These are phyloP conservation scores for Epichloe amarillans DNA, from an alignment of 2,329 filamentous ascomycete species.

Conservation along the genomic window DNA sequence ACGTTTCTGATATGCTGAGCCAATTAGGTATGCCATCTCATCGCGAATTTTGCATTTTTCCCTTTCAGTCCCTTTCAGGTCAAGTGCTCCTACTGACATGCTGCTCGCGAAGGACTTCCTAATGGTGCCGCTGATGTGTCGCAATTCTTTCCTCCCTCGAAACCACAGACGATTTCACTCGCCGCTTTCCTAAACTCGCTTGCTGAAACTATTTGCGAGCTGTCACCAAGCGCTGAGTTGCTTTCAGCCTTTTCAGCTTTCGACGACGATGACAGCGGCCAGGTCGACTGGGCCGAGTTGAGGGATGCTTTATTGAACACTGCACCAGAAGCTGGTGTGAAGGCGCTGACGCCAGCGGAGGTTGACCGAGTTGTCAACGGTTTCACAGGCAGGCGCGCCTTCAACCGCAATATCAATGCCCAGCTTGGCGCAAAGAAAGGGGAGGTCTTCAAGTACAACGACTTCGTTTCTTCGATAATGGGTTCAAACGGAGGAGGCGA, in stretches of 20 bases:
- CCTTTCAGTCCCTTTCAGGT: not conserved
- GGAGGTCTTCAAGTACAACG: slow-evolving; percentile 86
- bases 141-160: slow-evolving; percentile 66
- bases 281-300: slow-evolving; percentile 73
- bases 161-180: slow-evolving; percentile 62
- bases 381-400: slow-evolving; percentile 72
- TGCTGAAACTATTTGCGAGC: slow-evolving; percentile 55
- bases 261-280: slow-evolving; percentile 88
- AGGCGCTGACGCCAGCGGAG: slow-evolving; percentile 53
- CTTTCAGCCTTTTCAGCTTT: slow-evolving; percentile 87
- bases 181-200: slow-evolving; percentile 77
- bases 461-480: slow-evolving; percentile 66
- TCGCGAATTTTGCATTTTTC: no score
- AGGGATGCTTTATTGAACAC: slow-evolving; percentile 74
- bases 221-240: slow-evolving; percentile 70
- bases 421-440: slow-evolving; percentile 49
- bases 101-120: slow-evolving; percentile 48
- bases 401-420: slow-evolving; percentile 49
- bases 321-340: slow-evolving; percentile 58
- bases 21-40: slow-evolving; percentile 51
- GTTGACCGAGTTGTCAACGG: slow-evolving; percentile 79
- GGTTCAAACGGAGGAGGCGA: slow-evolving; percentile 33
- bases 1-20: slow-evolving; percentile 75
- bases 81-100: not conserved
- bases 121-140: slow-evolving; percentile 57